Conservation (phyloP, 352 stramenopile species). For the Phytopythium cucurbitacearum region DNA sequence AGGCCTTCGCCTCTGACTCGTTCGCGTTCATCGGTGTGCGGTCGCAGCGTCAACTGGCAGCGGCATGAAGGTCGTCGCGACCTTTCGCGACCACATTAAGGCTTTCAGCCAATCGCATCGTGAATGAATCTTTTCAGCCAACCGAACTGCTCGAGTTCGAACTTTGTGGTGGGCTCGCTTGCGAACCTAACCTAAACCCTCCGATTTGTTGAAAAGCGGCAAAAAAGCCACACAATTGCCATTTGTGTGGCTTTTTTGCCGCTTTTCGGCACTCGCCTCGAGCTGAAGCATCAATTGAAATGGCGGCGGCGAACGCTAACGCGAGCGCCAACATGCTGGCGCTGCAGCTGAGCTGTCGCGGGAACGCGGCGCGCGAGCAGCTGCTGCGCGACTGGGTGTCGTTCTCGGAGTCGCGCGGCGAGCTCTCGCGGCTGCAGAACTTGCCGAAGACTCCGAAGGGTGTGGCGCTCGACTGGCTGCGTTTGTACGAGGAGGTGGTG, state of each 20-base stretch:
- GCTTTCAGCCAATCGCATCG: too few species aligned
- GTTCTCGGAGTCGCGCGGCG: slow-evolving; percentile 44
- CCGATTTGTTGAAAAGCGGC: too few species aligned
- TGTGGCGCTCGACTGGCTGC: slow-evolving; percentile 62
- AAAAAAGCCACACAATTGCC: too few species aligned
- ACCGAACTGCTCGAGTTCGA: neutral
- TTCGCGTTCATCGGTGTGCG: too few species aligned
- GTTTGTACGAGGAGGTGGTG: slow-evolving; percentile 81
- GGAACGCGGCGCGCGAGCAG: slow-evolving; percentile 52
- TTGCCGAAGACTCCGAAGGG: slow-evolving; percentile 54
- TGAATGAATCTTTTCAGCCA: too few species aligned
- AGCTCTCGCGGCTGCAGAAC: slow-evolving; percentile 35
- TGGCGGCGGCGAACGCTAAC: slow-evolving; percentile 12
- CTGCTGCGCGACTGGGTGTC: slow-evolving; percentile 53
- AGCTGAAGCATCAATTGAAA: neutral
- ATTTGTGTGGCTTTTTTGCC: too few species aligned
- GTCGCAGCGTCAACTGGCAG: too few species aligned
- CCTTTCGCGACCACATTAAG: too few species aligned
- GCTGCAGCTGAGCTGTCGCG: slow-evolving; percentile 65
- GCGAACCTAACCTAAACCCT: neutral
- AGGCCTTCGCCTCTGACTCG: too few species aligned
- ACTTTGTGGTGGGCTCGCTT: neutral
- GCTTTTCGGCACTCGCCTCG: too few species aligned
- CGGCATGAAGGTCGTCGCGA: too few species aligned
- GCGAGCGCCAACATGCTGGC: slow-evolving; percentile 30